Base-by-base conservation (phyloP, 2,329 filamentous ascomycete species). In the Colletotrichum sp. region DNA sequence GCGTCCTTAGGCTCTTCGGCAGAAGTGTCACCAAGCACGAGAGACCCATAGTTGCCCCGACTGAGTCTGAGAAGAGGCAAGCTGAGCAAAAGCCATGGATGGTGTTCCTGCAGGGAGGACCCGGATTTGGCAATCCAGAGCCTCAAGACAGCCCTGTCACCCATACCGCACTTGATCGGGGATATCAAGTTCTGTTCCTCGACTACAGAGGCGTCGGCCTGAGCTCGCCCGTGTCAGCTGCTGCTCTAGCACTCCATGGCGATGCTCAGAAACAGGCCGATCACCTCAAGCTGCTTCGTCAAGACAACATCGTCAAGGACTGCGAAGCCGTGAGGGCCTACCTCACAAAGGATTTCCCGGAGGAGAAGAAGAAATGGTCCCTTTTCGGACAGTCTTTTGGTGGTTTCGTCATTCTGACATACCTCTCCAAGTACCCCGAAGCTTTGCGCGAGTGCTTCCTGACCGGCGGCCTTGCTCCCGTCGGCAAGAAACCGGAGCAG, bases 351-450 rank as follows among this genome's bases (percentile, higher is more conserved):
- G 91, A 93, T 68, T 94, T 92, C 80, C 92, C 94, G 0, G 87
- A 90, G 26, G 91, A 93, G 64, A 92, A 94, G 82, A 91, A 92
- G 83, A 93, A 93, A 82, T 98, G 96, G 96, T 94, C 93, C 74
- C 90, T 97, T 34, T 93, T 98, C 77, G 96, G 96, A 10, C 96
- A 98, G 85, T 96, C 94, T 18, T 99, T 98, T 84, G 96, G 96
- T 52, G 96, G 96, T 1, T 98, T 98, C 84, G 95, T 96, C 81
- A 90, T 89, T 64, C 88, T 95, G 39, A 96, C 94, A 9, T 99
- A 98, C 83, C 90, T 99, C 18, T 97, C 94, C 4, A 92, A 95
- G 82, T 93, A 91, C 79, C 95, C 95, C 0, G 90, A 95, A 72
- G 94, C 94, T 1, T 85, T 99, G 28, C 92, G 92, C 34, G 96